Evolutionary conservation across 345 rosid genomes (phyloP).

Genomic region (Arabidopsis suecica): DNA sequence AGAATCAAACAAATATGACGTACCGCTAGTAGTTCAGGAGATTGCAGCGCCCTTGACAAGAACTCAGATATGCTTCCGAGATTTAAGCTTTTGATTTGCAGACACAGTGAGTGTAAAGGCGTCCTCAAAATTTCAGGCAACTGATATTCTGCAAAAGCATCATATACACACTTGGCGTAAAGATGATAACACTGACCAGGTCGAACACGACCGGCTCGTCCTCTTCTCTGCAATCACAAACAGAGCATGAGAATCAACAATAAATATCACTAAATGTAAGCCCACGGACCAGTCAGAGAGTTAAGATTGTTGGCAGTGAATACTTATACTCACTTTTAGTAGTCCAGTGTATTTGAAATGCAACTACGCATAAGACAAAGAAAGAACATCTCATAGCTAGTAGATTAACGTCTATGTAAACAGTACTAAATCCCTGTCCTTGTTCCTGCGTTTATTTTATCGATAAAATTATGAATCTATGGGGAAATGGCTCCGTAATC

Average conservation of each 20-base stretch:
- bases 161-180: constrained; percentile 84
- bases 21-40: constrained; percentile 91
- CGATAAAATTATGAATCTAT: background rate
- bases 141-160: constrained; percentile 86
- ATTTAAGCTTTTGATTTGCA: constrained; percentile 88
- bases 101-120: constrained; percentile 88
- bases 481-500: background rate
- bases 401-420: background rate
- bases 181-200: constrained; percentile 93
- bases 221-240: constrained; percentile 72
- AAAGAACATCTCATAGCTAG: constrained; percentile 11
- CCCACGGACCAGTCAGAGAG: constrained; percentile 8
- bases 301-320: background rate
- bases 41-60: constrained; percentile 83
- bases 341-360: constrained; percentile 10
- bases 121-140: constrained; percentile 95
- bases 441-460: constrained; percentile 10
- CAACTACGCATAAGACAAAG: constrained; percentile 14
- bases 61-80: constrained; percentile 88
- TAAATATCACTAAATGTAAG: constrained; percentile 12
- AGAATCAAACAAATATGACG: constrained; percentile 21
- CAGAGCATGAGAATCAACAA: constrained; percentile 33
- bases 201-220: constrained; percentile 94
- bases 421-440: background rate
- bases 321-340: constrained; percentile 3